Percentiles rank a stretch among this genome's conserved stretches.
These are phyloP conservation scores for Saraca asoca DNA, from an alignment of 331 rosid genomes.

Conservation along the genomic window DNA sequence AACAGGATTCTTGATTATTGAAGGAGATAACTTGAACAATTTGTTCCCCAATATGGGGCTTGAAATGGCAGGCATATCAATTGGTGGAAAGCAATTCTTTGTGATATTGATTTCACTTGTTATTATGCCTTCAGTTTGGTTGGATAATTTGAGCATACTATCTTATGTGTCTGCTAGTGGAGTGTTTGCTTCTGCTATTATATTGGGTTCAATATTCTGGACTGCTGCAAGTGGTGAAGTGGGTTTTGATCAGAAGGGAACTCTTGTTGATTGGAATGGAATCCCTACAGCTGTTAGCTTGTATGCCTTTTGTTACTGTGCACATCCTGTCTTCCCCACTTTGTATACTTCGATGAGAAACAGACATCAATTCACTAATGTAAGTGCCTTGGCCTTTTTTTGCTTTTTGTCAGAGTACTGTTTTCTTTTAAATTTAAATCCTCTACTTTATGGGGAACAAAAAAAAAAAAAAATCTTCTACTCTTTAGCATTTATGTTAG, in stretches of 20 bases:
- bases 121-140: slow-evolving; percentile 78
- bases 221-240: slow-evolving; percentile 61
- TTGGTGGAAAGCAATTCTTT: slow-evolving; percentile 53
- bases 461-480: too few relatives aligned
- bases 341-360: slow-evolving; percentile 73
- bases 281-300: slow-evolving; percentile 72
- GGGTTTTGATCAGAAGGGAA: slow-evolving; percentile 59
- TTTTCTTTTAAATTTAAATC: too few relatives aligned
- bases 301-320: slow-evolving; percentile 81
- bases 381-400: slow-evolving; percentile 39
- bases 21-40: slow-evolving; percentile 75
- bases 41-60: slow-evolving; percentile 49
- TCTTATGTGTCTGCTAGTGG: slow-evolving; percentile 89
- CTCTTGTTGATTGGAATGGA: slow-evolving; percentile 57
- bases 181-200: slow-evolving; percentile 71
- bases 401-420: too few relatives aligned
- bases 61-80: slow-evolving; percentile 41
- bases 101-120: slow-evolving; percentile 57
- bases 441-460: too few relatives aligned
- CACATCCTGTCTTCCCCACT: slow-evolving; percentile 89
- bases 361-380: slow-evolving; percentile 76
- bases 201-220: slow-evolving; percentile 64
- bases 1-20: slow-evolving; percentile 76
- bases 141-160: slow-evolving; percentile 70
- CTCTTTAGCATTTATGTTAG: too few relatives aligned